Evolutionary conservation across 192 early-diverging fungal genomes (phyloP), one percentile per base, ranked within the genome.

Genomic region (Ramicandelaber brevisporus): DNA sequence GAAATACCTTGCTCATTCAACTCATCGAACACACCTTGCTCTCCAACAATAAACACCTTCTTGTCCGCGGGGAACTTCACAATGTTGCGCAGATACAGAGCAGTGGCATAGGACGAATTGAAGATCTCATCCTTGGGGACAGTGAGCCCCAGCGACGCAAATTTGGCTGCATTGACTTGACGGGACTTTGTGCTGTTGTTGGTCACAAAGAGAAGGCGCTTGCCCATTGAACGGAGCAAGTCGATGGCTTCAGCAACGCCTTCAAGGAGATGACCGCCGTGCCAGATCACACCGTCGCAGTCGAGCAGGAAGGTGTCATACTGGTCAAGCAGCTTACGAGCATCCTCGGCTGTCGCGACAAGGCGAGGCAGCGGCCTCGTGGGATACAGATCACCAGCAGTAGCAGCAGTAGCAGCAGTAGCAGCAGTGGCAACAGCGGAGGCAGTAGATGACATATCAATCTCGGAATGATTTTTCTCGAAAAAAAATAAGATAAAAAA

Each of bases 231-330:
- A 29, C 77, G 65, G 18, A 98, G 58, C 30, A 65, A 43, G n/a
- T 58, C 46, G 34, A 98, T 61, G 0, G 78, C 61, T 15, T 78
- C 65, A 12, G 44, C 40, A 1, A 85, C 68, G 17, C 65, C 61
- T 8, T 65, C 54, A 36, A 98, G 44, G 1, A 68, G 42, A 1
- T 60, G 36, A 43, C 52, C 60, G 20, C 78, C 79, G 27, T 63
- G 65, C 92, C 92, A 98, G 23, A 98, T 60, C 16, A 98, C 92
- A 72, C 89, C 92, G 57, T 98, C 92, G 55, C 85, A 92, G 56
- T 98, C 92, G 25, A 98, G 71, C 29, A 98, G 49, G 37, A 90
- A 95, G 9, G 79, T 98, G 45, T 98, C 88, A 34, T 64, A 70
- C 22, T 51, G 50, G 41, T 80, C 76, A 17, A 92, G 40, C 75